phyloP scores from a whole-genome alignment of 495 filamentous ascomycete species.

The Barbatosphaeria neglecta region DNA sequence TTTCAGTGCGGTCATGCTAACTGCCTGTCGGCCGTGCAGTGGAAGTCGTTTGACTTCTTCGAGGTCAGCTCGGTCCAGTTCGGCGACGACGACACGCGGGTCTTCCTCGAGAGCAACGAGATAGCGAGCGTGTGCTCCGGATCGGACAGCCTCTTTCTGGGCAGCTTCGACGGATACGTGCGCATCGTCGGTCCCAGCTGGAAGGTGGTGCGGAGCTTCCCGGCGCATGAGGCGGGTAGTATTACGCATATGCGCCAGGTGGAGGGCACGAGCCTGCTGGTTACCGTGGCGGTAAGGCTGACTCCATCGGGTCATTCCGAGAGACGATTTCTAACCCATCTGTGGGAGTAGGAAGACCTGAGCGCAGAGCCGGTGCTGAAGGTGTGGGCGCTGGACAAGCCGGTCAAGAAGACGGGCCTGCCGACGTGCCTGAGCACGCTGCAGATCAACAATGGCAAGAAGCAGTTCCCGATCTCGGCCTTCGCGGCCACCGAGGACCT shows the following conservation, averaged over 20 bases:
- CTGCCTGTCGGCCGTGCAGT: constrained; percentile 40
- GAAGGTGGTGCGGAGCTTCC: constrained; percentile 78
- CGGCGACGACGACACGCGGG: constrained; percentile 51
- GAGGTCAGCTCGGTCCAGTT: constrained; percentile 78
- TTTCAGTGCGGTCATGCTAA: constrained; percentile 1
- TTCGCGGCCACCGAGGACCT: constrained; percentile 78
- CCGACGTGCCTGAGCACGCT: constrained; percentile 79
- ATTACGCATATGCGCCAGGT: constrained; percentile 96
- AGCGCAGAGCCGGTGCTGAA: constrained; percentile 80
- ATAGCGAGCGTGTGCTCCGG: constrained; percentile 61
- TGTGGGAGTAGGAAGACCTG: constrained; percentile 54
- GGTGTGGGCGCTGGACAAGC: constrained; percentile 91
- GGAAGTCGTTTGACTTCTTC: constrained; percentile 99
- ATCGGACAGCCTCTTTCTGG: constrained; percentile 83
- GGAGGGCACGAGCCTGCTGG: constrained; percentile 71
- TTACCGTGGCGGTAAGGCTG: constrained; percentile 56
- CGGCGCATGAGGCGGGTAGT: constrained; percentile 62
- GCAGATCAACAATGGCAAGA: constrained; percentile 78
- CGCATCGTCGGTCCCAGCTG: constrained; percentile 78
- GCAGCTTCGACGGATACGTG: constrained; percentile 69
- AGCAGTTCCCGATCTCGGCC: constrained; percentile 91
- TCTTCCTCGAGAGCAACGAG: constrained; percentile 36
- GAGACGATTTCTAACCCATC: constrained; percentile 8
- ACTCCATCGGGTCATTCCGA: background rate
- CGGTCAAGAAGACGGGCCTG: constrained; percentile 82